Evolutionary conservation across 2,329 filamentous ascomycete genomes (phyloP).

Genomic region (Aspergillus fischeri): DNA sequence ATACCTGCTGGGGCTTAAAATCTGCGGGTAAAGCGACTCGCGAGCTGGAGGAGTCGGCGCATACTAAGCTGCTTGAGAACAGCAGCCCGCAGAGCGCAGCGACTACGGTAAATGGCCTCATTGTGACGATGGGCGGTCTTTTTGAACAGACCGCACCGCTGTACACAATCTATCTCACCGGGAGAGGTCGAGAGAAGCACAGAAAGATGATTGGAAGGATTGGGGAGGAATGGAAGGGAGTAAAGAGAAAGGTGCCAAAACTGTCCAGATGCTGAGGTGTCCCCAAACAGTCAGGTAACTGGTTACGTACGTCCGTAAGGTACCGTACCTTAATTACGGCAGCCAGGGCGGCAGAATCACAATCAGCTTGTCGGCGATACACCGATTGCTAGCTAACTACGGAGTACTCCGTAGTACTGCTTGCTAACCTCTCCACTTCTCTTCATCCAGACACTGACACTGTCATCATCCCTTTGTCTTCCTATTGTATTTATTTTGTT

Average conservation of each 20-base stretch:
- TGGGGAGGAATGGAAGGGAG: background rate
- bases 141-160: constrained; percentile 23
- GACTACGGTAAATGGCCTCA: constrained; percentile 38
- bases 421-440: background rate
- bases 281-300: background rate
- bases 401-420: too few species aligned
- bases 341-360: background rate
- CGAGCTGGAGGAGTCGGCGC: constrained; percentile 29
- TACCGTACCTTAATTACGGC: background rate
- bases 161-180: constrained; percentile 17
- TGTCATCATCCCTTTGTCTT: background rate
- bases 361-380: constrained; percentile 6
- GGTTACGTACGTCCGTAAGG: background rate
- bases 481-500: background rate
- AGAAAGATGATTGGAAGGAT: background rate
- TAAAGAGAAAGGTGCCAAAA: background rate
- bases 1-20: constrained; percentile 84
- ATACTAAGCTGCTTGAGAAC: constrained; percentile 31
- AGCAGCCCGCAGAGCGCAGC: constrained; percentile 34
- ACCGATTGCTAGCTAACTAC: background rate
- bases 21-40: constrained; percentile 36
- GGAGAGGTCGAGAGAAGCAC: background rate
- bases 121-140: constrained; percentile 28
- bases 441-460: background rate
- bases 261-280: background rate